These are phyloP conservation scores for Leucoagaricus sp. DNA, from an alignment of 1,284 basidiomycete genomes.

Conservation along the genomic window DNA sequence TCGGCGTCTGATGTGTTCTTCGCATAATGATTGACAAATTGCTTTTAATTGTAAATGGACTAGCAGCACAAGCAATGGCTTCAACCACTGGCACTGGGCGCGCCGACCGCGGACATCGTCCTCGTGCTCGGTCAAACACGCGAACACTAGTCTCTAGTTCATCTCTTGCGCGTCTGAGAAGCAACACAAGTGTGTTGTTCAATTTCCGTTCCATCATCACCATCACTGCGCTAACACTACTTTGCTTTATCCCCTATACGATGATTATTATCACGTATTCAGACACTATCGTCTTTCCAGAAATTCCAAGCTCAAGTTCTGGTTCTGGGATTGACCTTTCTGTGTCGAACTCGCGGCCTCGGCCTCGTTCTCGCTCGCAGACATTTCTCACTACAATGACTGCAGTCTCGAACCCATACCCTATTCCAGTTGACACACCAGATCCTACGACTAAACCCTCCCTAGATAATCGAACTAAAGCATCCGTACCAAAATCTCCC, in stretches of 20 bases:
- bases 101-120: slow-evolving; percentile 4
- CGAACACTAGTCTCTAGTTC: slow-evolving; percentile 2
- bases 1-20: slow-evolving; percentile 3
- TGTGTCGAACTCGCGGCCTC: slow-evolving; percentile 8
- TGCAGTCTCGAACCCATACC: slow-evolving; percentile 12
- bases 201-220: not conserved
- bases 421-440: not conserved
- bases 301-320: not conserved
- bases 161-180: slow-evolving; percentile 8
- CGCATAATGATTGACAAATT: not conserved
- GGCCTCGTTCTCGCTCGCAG: slow-evolving; percentile 12
- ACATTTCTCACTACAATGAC: slow-evolving; percentile 8
- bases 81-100: not conserved
- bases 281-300: slow-evolving; percentile 8
- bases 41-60: not conserved
- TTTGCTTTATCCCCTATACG: too few relatives aligned
- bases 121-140: slow-evolving; percentile 11
- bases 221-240: not conserved
- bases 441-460: slow-evolving; percentile 7
- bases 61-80: not conserved
- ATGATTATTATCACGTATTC: slow-evolving; percentile 8
- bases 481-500: not conserved
- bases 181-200: slow-evolving; percentile 1
- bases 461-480: not conserved
- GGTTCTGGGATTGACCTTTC: slow-evolving; percentile 1